Evolutionary conservation across 495 filamentous ascomycete genomes (phyloP).

Genomic region (Hypoxylon rickii): DNA sequence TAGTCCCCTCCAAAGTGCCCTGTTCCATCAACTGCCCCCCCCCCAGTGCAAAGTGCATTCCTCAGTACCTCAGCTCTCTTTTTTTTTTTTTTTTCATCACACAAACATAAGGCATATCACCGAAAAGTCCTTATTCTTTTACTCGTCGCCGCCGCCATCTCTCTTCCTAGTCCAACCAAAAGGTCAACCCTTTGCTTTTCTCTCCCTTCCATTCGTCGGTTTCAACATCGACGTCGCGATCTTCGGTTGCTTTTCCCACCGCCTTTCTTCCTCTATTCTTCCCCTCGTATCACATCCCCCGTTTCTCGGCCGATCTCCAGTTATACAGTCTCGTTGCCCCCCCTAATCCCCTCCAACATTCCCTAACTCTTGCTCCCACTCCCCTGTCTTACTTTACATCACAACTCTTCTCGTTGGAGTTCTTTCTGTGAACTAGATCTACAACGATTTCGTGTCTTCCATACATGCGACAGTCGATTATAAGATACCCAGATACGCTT

Average conservation of each 20-base stretch:
- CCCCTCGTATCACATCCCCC: slow-evolving; percentile 1
- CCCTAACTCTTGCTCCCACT: slow-evolving; percentile 17
- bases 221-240: slow-evolving; percentile 32
- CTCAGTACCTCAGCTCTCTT: slow-evolving; percentile 23
- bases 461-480: slow-evolving; percentile 36
- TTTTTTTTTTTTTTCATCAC: slow-evolving; percentile 27
- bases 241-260: slow-evolving; percentile 23
- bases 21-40: slow-evolving; percentile 19
- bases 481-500: slow-evolving; percentile 30
- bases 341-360: slow-evolving; percentile 14
- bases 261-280: slow-evolving; percentile 9
- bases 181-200: slow-evolving; percentile 26
- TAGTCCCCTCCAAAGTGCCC: slow-evolving; percentile 7
- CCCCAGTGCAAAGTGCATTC: slow-evolving; percentile 28
- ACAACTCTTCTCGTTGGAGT: slow-evolving; percentile 15
- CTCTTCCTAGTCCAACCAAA: slow-evolving; percentile 4
- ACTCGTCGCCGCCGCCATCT: slow-evolving; percentile 21
- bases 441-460: slow-evolving; percentile 24
- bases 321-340: slow-evolving; percentile 19
- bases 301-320: not conserved
- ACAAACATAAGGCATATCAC: slow-evolving; percentile 12
- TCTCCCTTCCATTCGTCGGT: slow-evolving; percentile 19
- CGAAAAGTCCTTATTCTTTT: slow-evolving; percentile 14
- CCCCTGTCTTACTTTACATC: slow-evolving; percentile 22
- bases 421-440: slow-evolving; percentile 21